Evolutionary conservation across 257 asterid genomes (phyloP).

Genomic region (Ophiorrhiza pumila): DNA sequence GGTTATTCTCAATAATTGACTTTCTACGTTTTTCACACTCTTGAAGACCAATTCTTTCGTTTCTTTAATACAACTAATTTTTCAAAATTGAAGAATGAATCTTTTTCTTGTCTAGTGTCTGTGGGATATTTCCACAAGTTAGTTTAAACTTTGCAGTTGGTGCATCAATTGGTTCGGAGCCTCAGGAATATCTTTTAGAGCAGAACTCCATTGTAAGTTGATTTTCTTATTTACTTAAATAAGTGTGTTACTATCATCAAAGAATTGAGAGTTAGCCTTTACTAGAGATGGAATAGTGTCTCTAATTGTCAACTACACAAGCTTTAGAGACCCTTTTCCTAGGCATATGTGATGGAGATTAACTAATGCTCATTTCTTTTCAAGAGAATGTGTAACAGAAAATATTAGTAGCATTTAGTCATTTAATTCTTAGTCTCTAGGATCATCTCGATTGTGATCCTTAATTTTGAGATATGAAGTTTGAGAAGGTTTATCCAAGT

Average conservation of each 20-base stretch:
- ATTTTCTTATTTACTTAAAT: not conserved
- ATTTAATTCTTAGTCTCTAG: not conserved
- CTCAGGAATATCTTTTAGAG: constrained; percentile 89
- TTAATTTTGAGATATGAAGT: not conserved
- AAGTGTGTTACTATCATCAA: not conserved
- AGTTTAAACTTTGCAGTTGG: constrained; percentile 85
- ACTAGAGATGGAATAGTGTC: not conserved
- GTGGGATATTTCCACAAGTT: constrained; percentile 70
- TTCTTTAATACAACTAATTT: not conserved
- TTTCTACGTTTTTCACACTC: constrained; percentile 5
- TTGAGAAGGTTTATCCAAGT: not conserved
- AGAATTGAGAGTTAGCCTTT: not conserved
- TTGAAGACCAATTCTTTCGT: not conserved
- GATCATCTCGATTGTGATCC: not conserved
- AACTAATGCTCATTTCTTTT: not conserved
- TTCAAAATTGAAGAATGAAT: constrained; percentile 1
- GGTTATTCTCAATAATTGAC: constrained; percentile 38
- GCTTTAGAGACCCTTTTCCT: not conserved
- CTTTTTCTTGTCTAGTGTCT: constrained; percentile 40
- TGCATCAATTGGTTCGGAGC: constrained; percentile 72
- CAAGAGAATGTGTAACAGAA: not conserved
- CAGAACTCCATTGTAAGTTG: constrained; percentile 81
- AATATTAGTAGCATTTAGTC: not conserved
- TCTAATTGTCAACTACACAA: not conserved
- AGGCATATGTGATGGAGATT: not conserved